Conservation (phyloP, 2,329 filamentous ascomycete genomes). For the Calonectria montana region DNA sequence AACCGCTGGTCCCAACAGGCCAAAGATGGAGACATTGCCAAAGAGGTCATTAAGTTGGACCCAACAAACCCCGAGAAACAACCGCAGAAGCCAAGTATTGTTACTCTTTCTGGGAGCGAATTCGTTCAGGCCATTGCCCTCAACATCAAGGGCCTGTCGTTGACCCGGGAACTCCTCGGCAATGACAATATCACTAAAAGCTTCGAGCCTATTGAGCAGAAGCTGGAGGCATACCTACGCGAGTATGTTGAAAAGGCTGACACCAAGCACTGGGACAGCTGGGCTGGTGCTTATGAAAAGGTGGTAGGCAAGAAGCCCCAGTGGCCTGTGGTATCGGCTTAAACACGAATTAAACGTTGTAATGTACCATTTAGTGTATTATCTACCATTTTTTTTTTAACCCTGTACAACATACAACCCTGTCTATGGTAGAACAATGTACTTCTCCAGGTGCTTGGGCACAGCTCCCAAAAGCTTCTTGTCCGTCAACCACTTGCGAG, state of each 20-base stretch:
- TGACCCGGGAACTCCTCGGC: slow-evolving; percentile 56
- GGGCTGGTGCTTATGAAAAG: slow-evolving; percentile 41
- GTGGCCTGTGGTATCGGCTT: slow-evolving; percentile 36
- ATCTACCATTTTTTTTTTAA: slow-evolving; percentile 35
- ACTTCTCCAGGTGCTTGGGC: slow-evolving; percentile 88
- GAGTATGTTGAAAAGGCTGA: slow-evolving; percentile 39
- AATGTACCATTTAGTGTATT: slow-evolving; percentile 42
- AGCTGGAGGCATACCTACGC: slow-evolving; percentile 51
- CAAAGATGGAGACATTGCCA: slow-evolving; percentile 36
- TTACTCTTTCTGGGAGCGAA: slow-evolving; percentile 37
- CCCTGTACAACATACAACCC: slow-evolving; percentile 40
- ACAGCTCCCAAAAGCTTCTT: slow-evolving; percentile 87
- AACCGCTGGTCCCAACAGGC: slow-evolving; percentile 41
- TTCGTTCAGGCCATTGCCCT: slow-evolving; percentile 45
- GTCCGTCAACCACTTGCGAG: slow-evolving; percentile 85
- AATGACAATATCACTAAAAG: slow-evolving; percentile 33
- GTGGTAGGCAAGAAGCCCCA: slow-evolving; percentile 42
- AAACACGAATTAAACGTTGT: slow-evolving; percentile 21
- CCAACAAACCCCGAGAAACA: slow-evolving; percentile 13
- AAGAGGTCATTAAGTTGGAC: slow-evolving; percentile 9
- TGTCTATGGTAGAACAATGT: slow-evolving; percentile 85
- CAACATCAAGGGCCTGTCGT: slow-evolving; percentile 55
- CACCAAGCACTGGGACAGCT: slow-evolving; percentile 28
- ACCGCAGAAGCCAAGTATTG: not conserved
- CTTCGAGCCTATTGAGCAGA: slow-evolving; percentile 54